phyloP scores from a whole-genome alignment of 2,329 filamentous ascomycete genomes.

The Ophiosphaerella herpotricha region DNA sequence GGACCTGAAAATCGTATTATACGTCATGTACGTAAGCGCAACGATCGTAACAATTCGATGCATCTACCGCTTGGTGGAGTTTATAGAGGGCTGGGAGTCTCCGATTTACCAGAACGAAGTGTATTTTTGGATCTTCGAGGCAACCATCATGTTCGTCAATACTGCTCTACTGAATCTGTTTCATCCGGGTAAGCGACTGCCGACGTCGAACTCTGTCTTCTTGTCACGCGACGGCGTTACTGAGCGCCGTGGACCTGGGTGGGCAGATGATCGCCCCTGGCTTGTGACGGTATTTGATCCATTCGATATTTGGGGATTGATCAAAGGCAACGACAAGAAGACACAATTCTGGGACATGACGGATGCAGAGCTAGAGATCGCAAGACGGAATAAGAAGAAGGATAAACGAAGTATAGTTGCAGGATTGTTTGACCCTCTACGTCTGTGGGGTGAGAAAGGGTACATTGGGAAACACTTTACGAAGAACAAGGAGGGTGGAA shows the following conservation, averaged over 20 bases:
- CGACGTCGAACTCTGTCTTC: constrained; percentile 56
- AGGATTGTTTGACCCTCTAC: constrained; percentile 36
- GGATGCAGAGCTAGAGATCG: constrained; percentile 34
- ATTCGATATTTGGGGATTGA: constrained; percentile 41
- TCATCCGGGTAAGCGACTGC: constrained; percentile 57
- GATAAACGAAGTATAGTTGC: constrained; percentile 26
- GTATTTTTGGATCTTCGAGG: constrained; percentile 62
- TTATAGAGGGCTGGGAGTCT: constrained; percentile 47
- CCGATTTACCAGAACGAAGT: constrained; percentile 52
- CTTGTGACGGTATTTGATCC: constrained; percentile 47
- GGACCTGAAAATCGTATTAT: constrained; percentile 51
- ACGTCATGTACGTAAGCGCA: constrained; percentile 55
- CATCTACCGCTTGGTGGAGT: constrained; percentile 60
- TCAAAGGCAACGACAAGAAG: constrained; percentile 39
- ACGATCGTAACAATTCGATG: constrained; percentile 54
- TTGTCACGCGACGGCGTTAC: constrained; percentile 58
- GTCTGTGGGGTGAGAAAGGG: constrained; percentile 33
- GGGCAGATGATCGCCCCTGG: constrained; percentile 53
- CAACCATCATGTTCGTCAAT: constrained; percentile 57
- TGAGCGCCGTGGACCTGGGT: constrained; percentile 57
- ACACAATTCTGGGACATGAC: constrained; percentile 46
- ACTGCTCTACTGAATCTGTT: constrained; percentile 57
- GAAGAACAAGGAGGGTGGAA: constrained; percentile 4
- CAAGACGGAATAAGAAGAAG: constrained; percentile 31
- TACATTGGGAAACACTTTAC: constrained; percentile 33